Evolutionary conservation across 2,329 filamentous ascomycete genomes (phyloP).

Genomic region (Leptographium galeiforme): DNA sequence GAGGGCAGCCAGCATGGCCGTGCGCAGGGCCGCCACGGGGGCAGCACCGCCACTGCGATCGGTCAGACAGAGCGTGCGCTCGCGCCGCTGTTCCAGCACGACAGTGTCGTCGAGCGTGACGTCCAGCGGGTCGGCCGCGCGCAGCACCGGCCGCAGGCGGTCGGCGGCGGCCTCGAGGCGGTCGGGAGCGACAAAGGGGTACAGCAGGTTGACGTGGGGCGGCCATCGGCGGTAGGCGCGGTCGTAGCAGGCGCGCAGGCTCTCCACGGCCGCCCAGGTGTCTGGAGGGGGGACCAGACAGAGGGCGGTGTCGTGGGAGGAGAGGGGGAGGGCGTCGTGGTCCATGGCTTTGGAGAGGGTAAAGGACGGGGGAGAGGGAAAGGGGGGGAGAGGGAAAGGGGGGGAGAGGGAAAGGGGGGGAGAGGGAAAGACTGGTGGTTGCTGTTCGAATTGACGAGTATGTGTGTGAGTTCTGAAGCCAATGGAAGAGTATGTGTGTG

Average conservation of each 20-base stretch:
- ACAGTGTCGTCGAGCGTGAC: slow-evolving; percentile 27
- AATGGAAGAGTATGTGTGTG: too few species aligned
- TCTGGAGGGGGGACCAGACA: slow-evolving; percentile 41
- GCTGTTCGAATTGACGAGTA: too few species aligned
- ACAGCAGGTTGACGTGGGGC: slow-evolving; percentile 52
- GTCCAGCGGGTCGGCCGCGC: slow-evolving; percentile 4
- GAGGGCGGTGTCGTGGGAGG: slow-evolving; percentile 44
- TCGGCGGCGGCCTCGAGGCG: slow-evolving; percentile 29
- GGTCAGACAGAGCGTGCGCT: slow-evolving; percentile 35
- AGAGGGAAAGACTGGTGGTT: too few species aligned
- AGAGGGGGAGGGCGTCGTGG: slow-evolving; percentile 3
- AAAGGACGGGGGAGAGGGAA: too few species aligned
- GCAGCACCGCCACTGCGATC: slow-evolving; percentile 12
- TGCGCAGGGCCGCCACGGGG: slow-evolving; percentile 21
- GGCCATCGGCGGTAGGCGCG: slow-evolving; percentile 49
- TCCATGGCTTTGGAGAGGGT: not conserved
- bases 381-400: too few species aligned
- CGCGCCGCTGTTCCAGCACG: slow-evolving; percentile 33
- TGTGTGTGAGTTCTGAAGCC: too few species aligned
- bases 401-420: too few species aligned
- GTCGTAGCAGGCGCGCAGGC: slow-evolving; percentile 48
- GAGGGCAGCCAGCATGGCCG: slow-evolving; percentile 22
- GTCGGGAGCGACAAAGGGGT: slow-evolving; percentile 46
- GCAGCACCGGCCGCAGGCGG: slow-evolving; percentile 23
- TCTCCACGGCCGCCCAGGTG: slow-evolving; percentile 35